A percentile compares a stretch with the other conserved stretches of the same genome.
phyloP scores from a whole-genome alignment of 192 early-diverging fungal species.

The Gorgonomyces haynaldii region DNA sequence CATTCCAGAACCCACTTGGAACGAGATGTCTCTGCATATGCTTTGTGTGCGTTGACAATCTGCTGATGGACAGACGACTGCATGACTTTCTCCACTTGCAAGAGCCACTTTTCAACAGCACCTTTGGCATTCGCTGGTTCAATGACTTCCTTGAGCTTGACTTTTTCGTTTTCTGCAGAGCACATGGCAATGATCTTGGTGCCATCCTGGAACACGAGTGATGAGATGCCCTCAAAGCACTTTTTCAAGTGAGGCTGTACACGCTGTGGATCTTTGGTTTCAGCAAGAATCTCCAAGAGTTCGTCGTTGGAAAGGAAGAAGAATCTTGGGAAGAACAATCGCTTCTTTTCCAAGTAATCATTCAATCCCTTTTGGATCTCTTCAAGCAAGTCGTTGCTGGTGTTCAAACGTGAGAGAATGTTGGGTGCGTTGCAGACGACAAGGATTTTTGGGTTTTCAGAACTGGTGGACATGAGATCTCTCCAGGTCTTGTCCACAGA shows the following conservation, averaged over 20 bases:
- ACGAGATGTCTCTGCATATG: conserved; percentile 36
- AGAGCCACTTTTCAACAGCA: conserved; percentile 48
- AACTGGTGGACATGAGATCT: conserved; percentile 37
- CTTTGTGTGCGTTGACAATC: conserved; percentile 36
- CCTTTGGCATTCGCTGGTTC: conserved; percentile 47
- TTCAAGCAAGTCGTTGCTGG: conserved; percentile 44
- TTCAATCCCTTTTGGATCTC: conserved; percentile 53
- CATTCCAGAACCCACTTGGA: conserved; percentile 48
- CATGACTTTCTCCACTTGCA: conserved; percentile 53
- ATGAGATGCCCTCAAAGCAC: conserved; percentile 49
- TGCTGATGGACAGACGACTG: conserved; percentile 45
- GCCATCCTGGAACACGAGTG: conserved; percentile 44
- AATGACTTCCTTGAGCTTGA: conserved; percentile 49
- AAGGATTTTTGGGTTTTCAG: conserved; percentile 43
- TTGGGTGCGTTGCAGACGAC: conserved; percentile 26
- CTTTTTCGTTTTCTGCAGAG: conserved; percentile 45
- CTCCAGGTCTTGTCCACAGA: conserved; percentile 50
- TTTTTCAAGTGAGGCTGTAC: conserved; percentile 53
- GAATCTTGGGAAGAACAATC: conserved; percentile 50
- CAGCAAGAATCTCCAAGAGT: conserved; percentile 45
- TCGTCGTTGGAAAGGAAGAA: conserved; percentile 55
- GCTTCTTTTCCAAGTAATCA: conserved; percentile 52
- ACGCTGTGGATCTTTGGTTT: conserved; percentile 46
- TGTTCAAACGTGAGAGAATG: conserved; percentile 27
- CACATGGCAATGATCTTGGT: conserved; percentile 51